These are phyloP conservation scores for Fusarium pseudonygamai DNA, from an alignment of 2,329 filamentous ascomycete genomes.

Conservation along the genomic window DNA sequence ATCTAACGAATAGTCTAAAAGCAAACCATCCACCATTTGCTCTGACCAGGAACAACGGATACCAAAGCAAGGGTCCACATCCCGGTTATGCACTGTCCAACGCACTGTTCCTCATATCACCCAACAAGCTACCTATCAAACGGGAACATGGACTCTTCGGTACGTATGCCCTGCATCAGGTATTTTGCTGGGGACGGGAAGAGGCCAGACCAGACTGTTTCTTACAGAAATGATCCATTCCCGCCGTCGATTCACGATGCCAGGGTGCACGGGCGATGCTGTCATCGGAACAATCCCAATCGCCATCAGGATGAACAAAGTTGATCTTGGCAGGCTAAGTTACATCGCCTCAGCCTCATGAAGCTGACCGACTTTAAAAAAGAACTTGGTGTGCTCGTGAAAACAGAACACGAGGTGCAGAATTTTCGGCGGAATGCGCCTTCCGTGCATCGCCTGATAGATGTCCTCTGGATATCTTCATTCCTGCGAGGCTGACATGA, in stretches of 20 bases:
- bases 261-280: slow-evolving; percentile 30
- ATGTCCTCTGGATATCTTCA: slow-evolving; percentile 13
- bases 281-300: slow-evolving; percentile 11
- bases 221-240: slow-evolving; percentile 21
- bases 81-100: slow-evolving; percentile 24
- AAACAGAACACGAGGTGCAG: slow-evolving; percentile 26
- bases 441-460: slow-evolving; percentile 35
- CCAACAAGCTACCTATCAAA: not conserved
- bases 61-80: slow-evolving; percentile 24
- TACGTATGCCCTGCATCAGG: slow-evolving; percentile 1
- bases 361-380: slow-evolving; percentile 28
- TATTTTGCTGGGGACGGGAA: slow-evolving; percentile 28
- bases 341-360: slow-evolving; percentile 22
- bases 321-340: not conserved
- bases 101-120: slow-evolving; percentile 21
- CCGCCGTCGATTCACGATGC: slow-evolving; percentile 18
- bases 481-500: slow-evolving; percentile 36
- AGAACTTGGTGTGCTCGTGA: slow-evolving; percentile 28
- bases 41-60: slow-evolving; percentile 17
- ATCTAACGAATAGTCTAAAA: slow-evolving; percentile 14
- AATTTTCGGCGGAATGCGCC: slow-evolving; percentile 31
- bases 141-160: slow-evolving; percentile 13
- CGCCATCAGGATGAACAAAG: not conserved
- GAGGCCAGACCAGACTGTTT: slow-evolving; percentile 25
- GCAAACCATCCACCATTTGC: not conserved